Evolutionary conservation across 768 basidiomycete species (phyloP).

Genomic region (Pisolithus marmoratus): DNA sequence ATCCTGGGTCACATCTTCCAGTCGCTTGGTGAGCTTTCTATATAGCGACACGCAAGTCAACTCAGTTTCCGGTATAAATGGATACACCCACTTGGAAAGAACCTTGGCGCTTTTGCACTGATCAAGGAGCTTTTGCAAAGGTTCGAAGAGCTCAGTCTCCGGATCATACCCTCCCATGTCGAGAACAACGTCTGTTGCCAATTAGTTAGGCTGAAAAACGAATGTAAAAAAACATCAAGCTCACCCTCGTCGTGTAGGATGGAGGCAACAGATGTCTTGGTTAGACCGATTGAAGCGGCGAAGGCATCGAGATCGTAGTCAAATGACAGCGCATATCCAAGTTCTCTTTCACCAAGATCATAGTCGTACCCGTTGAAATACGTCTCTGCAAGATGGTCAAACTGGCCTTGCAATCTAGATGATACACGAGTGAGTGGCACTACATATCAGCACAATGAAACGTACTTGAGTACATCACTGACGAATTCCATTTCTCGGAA

Average conservation of each 20-base stretch:
- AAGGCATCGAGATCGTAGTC: constrained; percentile 94
- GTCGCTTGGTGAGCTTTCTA: constrained; percentile 83
- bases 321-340: constrained; percentile 74
- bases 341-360: constrained; percentile 85
- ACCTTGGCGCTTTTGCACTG: constrained; percentile 77
- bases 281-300: constrained; percentile 83
- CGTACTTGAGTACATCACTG: constrained; percentile 81
- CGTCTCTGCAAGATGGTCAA: constrained; percentile 86
- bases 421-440: background rate
- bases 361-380: constrained; percentile 80
- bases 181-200: constrained; percentile 53
- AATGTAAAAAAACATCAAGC: constrained; percentile 7
- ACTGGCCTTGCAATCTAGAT: constrained; percentile 81
- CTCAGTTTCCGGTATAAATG: background rate
- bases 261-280: constrained; percentile 77
- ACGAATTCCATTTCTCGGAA: constrained; percentile 94
- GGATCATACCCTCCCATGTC: constrained; percentile 75
- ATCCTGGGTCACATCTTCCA: constrained; percentile 74
- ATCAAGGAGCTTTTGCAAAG: constrained; percentile 77
- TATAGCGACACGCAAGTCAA: constrained; percentile 1
- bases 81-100: constrained; percentile 60
- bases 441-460: constrained; percentile 4
- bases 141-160: constrained; percentile 70
- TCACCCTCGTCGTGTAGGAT: constrained; percentile 75
- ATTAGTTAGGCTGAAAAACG: background rate